Percentiles rank a stretch among this genome's conserved stretches.
These are phyloP conservation scores for Syzygium aromaticum DNA, from an alignment of 345 rosid species.

Conservation along the genomic window DNA sequence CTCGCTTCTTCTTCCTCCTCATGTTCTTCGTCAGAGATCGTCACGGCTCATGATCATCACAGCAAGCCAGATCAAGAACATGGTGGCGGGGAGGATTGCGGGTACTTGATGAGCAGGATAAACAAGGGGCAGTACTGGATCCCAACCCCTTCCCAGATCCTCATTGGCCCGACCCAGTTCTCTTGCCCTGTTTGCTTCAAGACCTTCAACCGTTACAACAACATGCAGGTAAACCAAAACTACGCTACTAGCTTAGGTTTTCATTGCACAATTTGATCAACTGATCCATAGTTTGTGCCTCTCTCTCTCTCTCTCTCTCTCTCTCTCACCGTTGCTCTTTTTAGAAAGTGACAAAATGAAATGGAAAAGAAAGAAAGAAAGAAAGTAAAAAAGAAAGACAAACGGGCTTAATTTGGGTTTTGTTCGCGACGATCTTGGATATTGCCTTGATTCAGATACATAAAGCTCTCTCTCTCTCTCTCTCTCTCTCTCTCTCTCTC, in stretches of 20 bases:
- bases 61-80: slow-evolving; percentile 18
- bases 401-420: neutral
- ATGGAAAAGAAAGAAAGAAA: neutral
- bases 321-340: neutral
- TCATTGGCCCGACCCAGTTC: slow-evolving; percentile 95
- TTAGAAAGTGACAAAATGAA: neutral
- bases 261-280: neutral
- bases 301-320: slow-evolving; percentile 22
- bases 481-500: neutral
- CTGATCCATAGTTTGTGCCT: neutral
- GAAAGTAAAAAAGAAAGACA: neutral
- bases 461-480: neutral
- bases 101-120: slow-evolving; percentile 53
- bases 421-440: neutral
- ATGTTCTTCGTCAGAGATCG: slow-evolving; percentile 32
- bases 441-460: neutral
- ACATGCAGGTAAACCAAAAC: slow-evolving; percentile 70
- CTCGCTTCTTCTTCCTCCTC: slow-evolving; percentile 1
- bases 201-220: slow-evolving; percentile 94
- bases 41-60: neutral
- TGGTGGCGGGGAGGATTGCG: slow-evolving; percentile 43
- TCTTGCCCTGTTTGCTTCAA: slow-evolving; percentile 98
- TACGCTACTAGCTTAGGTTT: neutral
- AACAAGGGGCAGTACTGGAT: slow-evolving; percentile 97
- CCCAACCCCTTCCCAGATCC: slow-evolving; percentile 97